Conservation (phyloP, 2,329 filamentous ascomycete species). For the Colletotrichum coccodes region DNA sequence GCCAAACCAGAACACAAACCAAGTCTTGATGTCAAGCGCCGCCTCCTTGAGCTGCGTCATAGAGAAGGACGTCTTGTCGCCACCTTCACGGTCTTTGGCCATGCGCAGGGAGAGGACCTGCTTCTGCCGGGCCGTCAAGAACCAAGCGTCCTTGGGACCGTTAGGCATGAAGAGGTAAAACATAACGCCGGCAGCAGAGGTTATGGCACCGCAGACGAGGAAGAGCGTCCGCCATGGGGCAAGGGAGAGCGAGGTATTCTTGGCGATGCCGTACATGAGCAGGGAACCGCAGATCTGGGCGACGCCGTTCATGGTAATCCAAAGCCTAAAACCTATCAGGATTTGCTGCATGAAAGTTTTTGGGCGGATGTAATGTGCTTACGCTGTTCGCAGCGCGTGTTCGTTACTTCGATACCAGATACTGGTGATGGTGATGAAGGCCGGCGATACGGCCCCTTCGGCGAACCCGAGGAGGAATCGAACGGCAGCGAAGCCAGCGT, state of each 20-base stretch:
- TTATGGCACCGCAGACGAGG: slow-evolving; percentile 60
- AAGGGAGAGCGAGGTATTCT: slow-evolving; percentile 47
- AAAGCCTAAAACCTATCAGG: slow-evolving; percentile 36
- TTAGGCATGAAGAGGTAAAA: slow-evolving; percentile 60
- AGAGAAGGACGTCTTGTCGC: slow-evolving; percentile 54
- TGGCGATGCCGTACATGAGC: slow-evolving; percentile 53
- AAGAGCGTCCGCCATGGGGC: slow-evolving; percentile 59
- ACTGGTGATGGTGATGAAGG: slow-evolving; percentile 45
- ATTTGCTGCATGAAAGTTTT: not conserved
- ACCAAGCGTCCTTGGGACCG: slow-evolving; percentile 59
- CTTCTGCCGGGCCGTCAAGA: slow-evolving; percentile 54
- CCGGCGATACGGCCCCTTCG: slow-evolving; percentile 44
- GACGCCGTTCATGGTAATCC: slow-evolving; percentile 43
- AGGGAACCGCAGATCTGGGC: slow-evolving; percentile 41
- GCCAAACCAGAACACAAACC: slow-evolving; percentile 56
- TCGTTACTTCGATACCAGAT: slow-evolving; percentile 45
- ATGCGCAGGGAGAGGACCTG: slow-evolving; percentile 49
- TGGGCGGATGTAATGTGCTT: not conserved
- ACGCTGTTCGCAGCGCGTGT: slow-evolving; percentile 41
- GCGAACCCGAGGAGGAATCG: slow-evolving; percentile 54
- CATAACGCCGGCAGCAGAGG: slow-evolving; percentile 50
- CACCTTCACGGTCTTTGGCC: slow-evolving; percentile 44
- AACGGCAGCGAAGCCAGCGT: slow-evolving; percentile 49
- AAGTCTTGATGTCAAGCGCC: slow-evolving; percentile 53
- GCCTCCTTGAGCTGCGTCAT: slow-evolving; percentile 54